Evolutionary conservation across 306 rosid genomes (phyloP).

Genomic region (Malus fusca): DNA sequence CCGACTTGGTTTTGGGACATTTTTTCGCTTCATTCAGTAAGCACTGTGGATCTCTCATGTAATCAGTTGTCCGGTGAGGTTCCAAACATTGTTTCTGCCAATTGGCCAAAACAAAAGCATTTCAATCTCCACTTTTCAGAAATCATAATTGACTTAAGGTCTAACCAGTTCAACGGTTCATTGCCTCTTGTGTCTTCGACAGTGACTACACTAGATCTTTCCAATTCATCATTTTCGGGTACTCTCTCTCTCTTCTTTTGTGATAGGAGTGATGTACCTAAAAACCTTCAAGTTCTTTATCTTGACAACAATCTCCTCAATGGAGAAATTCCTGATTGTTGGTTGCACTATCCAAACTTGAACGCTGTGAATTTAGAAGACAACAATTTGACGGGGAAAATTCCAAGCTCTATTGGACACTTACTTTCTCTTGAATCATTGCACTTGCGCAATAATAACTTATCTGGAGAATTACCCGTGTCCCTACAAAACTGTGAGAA

Average conservation of each 20-base stretch:
- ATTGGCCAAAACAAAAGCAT: not conserved
- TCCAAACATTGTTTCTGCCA: not conserved
- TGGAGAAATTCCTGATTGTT: not conserved
- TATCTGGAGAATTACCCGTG: not conserved
- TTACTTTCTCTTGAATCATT: not conserved
- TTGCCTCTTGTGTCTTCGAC: too few relatives aligned
- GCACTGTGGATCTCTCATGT: not conserved
- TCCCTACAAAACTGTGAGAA: not conserved
- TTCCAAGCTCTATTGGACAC: not conserved
- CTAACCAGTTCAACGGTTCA: too few relatives aligned
- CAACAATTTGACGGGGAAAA: not conserved
- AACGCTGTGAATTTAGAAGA: too few relatives aligned
- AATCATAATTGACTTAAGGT: too few relatives aligned
- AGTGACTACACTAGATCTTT: too few relatives aligned
- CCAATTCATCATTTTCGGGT: too few relatives aligned
- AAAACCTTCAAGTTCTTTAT: too few relatives aligned
- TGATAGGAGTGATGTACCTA: too few relatives aligned
- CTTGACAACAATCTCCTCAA: not conserved
- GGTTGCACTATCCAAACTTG: not conserved
- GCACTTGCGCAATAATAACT: not conserved
- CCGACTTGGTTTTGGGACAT: conserved; percentile 9
- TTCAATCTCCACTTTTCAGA: too few relatives aligned
- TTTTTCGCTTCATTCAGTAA: rapidly evolving
- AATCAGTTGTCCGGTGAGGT: conserved; percentile 24
- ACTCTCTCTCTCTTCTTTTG: too few relatives aligned